Conservation (phyloP, 2,329 filamentous ascomycete species). For the Sclerotinia glacialis region DNA sequence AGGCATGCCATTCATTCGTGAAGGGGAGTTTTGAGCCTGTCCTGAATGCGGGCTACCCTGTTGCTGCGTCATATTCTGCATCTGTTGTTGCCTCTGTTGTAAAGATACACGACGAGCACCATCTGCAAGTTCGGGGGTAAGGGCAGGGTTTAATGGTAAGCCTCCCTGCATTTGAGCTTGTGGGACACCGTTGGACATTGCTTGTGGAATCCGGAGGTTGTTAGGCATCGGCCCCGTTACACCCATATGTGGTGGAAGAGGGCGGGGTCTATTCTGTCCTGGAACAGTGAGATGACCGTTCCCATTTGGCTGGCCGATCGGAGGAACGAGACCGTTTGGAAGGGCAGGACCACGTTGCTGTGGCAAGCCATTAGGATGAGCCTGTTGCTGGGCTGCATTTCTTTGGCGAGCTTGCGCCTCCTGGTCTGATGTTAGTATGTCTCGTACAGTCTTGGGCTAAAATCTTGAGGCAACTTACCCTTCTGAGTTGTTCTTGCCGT, state of each 20-base stretch:
- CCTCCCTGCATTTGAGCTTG: constrained; percentile 67
- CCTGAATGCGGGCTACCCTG: constrained; percentile 31
- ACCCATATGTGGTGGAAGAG: constrained; percentile 36
- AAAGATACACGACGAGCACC: constrained; percentile 62
- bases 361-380: constrained; percentile 18
- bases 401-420: constrained; percentile 40
- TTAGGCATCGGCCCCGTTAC: constrained; percentile 40
- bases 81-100: constrained; percentile 34
- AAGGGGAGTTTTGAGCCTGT: constrained; percentile 41
- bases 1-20: constrained; percentile 39
- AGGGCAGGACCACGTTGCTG: constrained; percentile 26
- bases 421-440: constrained; percentile 41
- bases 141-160: constrained; percentile 52
- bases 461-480: constrained; percentile 45
- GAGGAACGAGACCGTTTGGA: constrained; percentile 29
- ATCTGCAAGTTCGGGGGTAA: constrained; percentile 56
- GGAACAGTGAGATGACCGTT: constrained; percentile 30
- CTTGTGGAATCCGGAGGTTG: constrained; percentile 41
- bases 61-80: constrained; percentile 33
- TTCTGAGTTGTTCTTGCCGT: constrained; percentile 47
- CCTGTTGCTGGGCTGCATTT: constrained; percentile 29
- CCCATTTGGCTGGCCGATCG: constrained; percentile 28
- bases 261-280: constrained; percentile 35
- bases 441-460: neutral
- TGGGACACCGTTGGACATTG: constrained; percentile 56